These are phyloP conservation scores for Darksidea phi DNA, from an alignment of 495 filamentous ascomycete species.

Conservation along the genomic window DNA sequence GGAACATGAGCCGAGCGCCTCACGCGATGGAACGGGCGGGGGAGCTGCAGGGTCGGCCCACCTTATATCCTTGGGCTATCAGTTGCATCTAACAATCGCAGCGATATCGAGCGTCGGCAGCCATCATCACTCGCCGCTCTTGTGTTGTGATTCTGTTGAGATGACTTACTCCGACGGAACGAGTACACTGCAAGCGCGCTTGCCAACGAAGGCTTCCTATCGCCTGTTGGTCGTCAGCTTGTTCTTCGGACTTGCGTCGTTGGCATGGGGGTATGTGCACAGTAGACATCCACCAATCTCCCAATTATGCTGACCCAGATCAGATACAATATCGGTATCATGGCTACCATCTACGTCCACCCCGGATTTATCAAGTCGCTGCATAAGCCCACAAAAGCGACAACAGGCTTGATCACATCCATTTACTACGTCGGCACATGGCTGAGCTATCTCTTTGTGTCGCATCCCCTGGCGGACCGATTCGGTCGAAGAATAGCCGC, in stretches of 20 bases:
- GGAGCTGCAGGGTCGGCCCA: background rate
- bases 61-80: background rate
- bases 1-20: conserved; percentile 10
- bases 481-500: conserved; percentile 54
- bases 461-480: conserved; percentile 49
- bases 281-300: background rate
- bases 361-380: conserved; percentile 52
- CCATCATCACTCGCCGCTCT: no score
- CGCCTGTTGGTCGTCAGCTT: conserved; percentile 51
- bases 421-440: conserved; percentile 60
- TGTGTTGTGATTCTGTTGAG: background rate
- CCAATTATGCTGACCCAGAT: background rate
- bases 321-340: conserved; percentile 59
- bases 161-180: background rate
- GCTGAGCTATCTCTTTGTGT: conserved; percentile 55
- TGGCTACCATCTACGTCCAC: conserved; percentile 56
- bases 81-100: no score
- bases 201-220: conserved; percentile 38
- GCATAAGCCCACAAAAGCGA: conserved; percentile 45
- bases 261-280: conserved; percentile 55
- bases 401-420: conserved; percentile 54
- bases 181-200: conserved; percentile 16
- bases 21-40: conserved; percentile 3
- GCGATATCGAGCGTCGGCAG: no score
- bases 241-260: conserved; percentile 57